Evolutionary conservation across 192 early-diverging fungal genomes (phyloP), one percentile per base, ranked within the genome.

Genomic region (Radiomyces spectabilis): DNA sequence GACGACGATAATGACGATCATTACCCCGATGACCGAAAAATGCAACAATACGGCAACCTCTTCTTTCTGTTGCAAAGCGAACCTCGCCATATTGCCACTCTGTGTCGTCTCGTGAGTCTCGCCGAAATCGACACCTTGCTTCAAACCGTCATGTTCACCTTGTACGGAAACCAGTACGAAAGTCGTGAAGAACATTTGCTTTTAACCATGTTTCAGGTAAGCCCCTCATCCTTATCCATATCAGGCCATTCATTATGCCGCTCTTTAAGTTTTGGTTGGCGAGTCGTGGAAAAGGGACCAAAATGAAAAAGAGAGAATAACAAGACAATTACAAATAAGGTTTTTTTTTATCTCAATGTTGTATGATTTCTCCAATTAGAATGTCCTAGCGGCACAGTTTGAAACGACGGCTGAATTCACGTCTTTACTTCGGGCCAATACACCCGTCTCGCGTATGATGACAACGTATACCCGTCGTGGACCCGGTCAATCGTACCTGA

Each of bases 151-250:
- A 96, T 98, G 93, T 95, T 95, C 55, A 93, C 93, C 1, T 60
- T 98, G 34, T 98, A 91, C 53, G 93, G 93, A 35, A 95, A 96
- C 71, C 94, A 96, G 70, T 96, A 93, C 68, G 94, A 98, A 65
- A 85, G 86, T 31, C 85, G 93, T 41, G 94, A 98, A 78, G 95
- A 98, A 75, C 89, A 93, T 69, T 73, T 98, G 39, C 61, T 98
- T 26, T 70, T 98, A 55, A 92, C 91, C 15, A 93, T 98, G 91
- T 94, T 98, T 62, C 94, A 96, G 73, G 86, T 89, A 66, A 55
- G 52, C 15, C 13, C 6, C 5, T 35, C 5, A 5, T 35, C 13
- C 13, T 35, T 35, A 13, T 35, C 13, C 5, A 8, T 35, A 35
- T 35, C 13, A 35, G 5, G 33, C 5, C 13, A 13, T 35, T 35